These are phyloP conservation scores for Begonia masoniana DNA, from an alignment of 306 rosid genomes.

Conservation along the genomic window DNA sequence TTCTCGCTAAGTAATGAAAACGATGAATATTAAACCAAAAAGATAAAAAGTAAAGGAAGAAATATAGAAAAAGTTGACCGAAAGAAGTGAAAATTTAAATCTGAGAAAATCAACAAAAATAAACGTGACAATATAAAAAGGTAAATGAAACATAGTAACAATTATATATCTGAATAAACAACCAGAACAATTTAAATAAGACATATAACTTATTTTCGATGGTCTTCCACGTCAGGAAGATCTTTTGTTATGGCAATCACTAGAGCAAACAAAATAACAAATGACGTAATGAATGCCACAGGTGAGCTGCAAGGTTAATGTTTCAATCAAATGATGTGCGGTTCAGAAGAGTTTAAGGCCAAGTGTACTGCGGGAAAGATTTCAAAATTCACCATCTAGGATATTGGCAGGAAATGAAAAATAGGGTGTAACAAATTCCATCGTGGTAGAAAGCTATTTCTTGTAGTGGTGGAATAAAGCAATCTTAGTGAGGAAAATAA, in stretches of 20 bases:
- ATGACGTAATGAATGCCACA: constrained; percentile 80
- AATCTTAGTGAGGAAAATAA: no score
- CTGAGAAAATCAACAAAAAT: neutral
- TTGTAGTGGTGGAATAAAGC: no score
- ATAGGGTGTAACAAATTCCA: no score
- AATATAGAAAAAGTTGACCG: neutral
- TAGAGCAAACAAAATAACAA: constrained; percentile 87
- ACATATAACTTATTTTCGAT: constrained; percentile 61
- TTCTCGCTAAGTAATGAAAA: no score
- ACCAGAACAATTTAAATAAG: constrained; percentile 9
- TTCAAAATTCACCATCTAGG: no score
- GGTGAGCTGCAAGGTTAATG: constrained; percentile 56
- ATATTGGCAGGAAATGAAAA: no score
- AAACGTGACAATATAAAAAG: neutral
- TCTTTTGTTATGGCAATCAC: constrained; percentile 96
- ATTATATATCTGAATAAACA: neutral
- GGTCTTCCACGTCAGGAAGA: constrained; percentile 97
- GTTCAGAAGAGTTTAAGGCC: neutral
- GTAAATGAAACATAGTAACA: constrained; percentile 1
- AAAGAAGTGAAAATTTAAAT: neutral
- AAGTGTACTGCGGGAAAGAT: no score
- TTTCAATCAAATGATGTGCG: neutral
- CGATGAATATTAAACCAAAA: neutral
- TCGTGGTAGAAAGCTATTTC: no score
- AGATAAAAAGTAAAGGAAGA: neutral